These are phyloP conservation scores for Pseudozyma flocculosa DNA, from an alignment of 1,284 basidiomycete genomes.

Conservation along the genomic window DNA sequence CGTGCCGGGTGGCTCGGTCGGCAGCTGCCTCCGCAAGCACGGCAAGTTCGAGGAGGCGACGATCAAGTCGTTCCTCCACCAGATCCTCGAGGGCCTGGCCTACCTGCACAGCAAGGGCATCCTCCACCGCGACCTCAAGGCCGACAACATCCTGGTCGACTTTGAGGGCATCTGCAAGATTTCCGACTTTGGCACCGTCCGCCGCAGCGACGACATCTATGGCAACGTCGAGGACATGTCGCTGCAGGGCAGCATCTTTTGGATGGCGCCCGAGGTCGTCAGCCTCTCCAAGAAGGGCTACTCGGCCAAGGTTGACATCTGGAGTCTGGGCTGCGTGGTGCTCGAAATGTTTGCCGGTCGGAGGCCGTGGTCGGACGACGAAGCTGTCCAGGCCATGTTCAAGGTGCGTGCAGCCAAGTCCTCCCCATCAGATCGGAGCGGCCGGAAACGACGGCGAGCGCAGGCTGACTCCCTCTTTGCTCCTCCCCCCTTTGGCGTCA, in stretches of 20 bases:
- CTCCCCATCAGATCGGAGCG: no score
- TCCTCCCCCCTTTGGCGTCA: conserved; percentile 21
- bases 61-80: conserved; percentile 86
- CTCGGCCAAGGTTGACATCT: conserved; percentile 95
- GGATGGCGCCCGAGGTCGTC: conserved; percentile 98
- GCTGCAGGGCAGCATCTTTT: conserved; percentile 96
- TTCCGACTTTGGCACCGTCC: conserved; percentile 76
- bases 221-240: conserved; percentile 71
- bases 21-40: conserved; percentile 85
- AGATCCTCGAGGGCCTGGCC: conserved; percentile 87
- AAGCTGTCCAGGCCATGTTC: conserved; percentile 88
- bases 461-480: no score
- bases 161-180: conserved; percentile 93
- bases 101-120: conserved; percentile 91
- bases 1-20: conserved; percentile 89
- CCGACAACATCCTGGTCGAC: conserved; percentile 97
- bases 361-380: conserved; percentile 87
- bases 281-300: conserved; percentile 76
- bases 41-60: conserved; percentile 90
- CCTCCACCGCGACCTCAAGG: conserved; percentile 93
- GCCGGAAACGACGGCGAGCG: no score
- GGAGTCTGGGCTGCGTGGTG: conserved; percentile 95
- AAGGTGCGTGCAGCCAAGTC: conserved; percentile 73
- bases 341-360: conserved; percentile 97
- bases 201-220: conserved; percentile 69